These are phyloP conservation scores for Cladosporium halotolerans DNA, from an alignment of 2,329 filamentous ascomycete genomes.

Conservation along the genomic window DNA sequence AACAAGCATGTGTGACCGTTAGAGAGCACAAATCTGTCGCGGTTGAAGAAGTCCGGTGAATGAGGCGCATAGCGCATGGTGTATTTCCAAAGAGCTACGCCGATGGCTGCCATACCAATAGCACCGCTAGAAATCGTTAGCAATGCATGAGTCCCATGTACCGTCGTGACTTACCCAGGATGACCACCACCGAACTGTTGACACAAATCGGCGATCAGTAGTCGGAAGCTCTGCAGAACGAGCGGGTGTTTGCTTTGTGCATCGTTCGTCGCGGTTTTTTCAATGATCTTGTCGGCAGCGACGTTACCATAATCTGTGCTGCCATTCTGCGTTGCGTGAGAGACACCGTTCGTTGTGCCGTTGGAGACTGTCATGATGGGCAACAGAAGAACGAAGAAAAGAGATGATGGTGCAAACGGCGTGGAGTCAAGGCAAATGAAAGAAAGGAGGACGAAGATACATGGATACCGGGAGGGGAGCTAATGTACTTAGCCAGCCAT, in stretches of 20 bases:
- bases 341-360: neutral
- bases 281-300: slow-evolving; percentile 2
- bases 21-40: slow-evolving; percentile 41
- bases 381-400: neutral
- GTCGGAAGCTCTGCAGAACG: slow-evolving; percentile 45
- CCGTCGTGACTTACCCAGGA: slow-evolving; percentile 41
- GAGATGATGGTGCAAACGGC: neutral
- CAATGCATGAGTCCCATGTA: neutral
- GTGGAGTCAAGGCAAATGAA: neutral
- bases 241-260: slow-evolving; percentile 8
- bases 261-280: neutral
- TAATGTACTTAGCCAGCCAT: no score
- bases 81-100: slow-evolving; percentile 39
- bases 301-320: slow-evolving; percentile 6
- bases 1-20: slow-evolving; percentile 26
- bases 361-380: slow-evolving; percentile 5
- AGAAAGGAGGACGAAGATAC: neutral
- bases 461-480: neutral
- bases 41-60: slow-evolving; percentile 37
- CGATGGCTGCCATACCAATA: slow-evolving; percentile 39
- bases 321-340: neutral
- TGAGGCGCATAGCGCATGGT: slow-evolving; percentile 37
- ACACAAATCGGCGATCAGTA: slow-evolving; percentile 61
- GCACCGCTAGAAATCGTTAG: slow-evolving; percentile 2
- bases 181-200: slow-evolving; percentile 65